These are phyloP conservation scores for Cytidiella melzeri DNA, from an alignment of 768 basidiomycete genomes.

Conservation along the genomic window DNA sequence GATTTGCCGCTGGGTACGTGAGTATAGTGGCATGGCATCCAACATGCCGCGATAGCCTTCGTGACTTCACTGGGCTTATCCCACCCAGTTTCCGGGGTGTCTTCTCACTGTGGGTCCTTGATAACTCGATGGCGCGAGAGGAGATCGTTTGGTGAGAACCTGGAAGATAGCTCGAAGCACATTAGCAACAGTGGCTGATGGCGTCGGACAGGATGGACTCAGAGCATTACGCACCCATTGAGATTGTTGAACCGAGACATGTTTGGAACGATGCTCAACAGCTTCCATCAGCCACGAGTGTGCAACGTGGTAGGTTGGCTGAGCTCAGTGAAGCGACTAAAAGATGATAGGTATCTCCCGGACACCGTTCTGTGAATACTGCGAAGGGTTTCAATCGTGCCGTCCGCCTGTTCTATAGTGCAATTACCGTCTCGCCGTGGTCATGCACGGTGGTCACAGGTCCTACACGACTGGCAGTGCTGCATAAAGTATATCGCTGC, in stretches of 20 bases:
- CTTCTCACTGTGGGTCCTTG: conserved; percentile 8
- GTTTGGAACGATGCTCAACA: not conserved
- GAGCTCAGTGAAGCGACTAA: conserved; percentile 2
- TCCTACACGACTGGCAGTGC: no score
- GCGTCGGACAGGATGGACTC: not conserved
- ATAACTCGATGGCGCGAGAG: conserved; percentile 2
- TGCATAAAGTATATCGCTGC: no score
- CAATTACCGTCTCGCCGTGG: not conserved
- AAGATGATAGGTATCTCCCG: not conserved
- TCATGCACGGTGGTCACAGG: not conserved
- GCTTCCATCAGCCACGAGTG: conserved; percentile 16
- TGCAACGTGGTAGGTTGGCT: conserved; percentile 13
- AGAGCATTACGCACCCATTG: conserved; percentile 9
- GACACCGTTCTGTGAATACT: not conserved
- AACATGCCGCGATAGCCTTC: not conserved
- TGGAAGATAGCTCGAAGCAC: no score
- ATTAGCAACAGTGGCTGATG: not conserved
- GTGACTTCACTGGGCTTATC: not conserved
- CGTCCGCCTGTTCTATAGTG: not conserved
- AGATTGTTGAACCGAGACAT: not conserved
- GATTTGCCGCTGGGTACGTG: conserved; percentile 12
- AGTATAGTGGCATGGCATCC: not conserved
- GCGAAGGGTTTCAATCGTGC: not conserved
- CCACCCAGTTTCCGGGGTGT: not conserved
- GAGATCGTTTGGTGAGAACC: not conserved